Evolutionary conservation across 305 asterid genomes (phyloP), one percentile per base, ranked within the genome.

Genomic region (Fraxinus sp.): DNA sequence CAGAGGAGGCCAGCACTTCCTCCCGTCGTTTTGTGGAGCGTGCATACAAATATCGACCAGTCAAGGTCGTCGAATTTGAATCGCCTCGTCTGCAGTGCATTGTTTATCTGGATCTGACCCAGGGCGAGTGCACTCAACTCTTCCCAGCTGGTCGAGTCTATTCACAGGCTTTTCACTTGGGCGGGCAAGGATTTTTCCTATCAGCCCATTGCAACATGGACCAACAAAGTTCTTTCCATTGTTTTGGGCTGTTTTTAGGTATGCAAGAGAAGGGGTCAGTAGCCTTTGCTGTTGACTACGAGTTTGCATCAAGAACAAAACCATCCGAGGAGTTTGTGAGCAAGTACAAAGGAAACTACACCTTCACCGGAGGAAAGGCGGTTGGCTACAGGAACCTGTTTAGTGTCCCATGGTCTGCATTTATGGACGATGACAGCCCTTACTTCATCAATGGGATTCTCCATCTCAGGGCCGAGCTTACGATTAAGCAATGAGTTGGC

Each of bases 191-290:
- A 0, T 95, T 93, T 81, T 93, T 92, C 89, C 78, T 95, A 85
- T 91, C 95, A 0, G 98, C 97, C n/a, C 97, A 89, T 28, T 93
- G 98, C 91, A 90, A 91, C 74, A 81, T 89, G 97, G 98, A 95
- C 62, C 98, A 91, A 84, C 90, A 82, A 37, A 86, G 88, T 82
- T 18, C 87, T 13, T 85, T 79, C 82, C 92, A 90, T 72, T 92
- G 96, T 79, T 93, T 95, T 22, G 98, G 98, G 78, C 86, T 95
- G 77, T 95, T 92, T 79, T 73, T 95, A 79, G 94, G 97, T 0
- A 93, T 92, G 98, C 97, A 89, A 78, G 97, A 92, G 86, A 92
- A 92, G 84, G 94, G 96, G 2, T 85, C 93, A 0, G 95, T 86
- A 0, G 76, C 90, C 3, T 88, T 90, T 66, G 83, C 93, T 0